A percentile compares a stretch with the other conserved stretches of the same genome.
phyloP scores from a whole-genome alignment of 2,329 filamentous ascomycete genomes.

The Phyllosticta capitalensis region DNA sequence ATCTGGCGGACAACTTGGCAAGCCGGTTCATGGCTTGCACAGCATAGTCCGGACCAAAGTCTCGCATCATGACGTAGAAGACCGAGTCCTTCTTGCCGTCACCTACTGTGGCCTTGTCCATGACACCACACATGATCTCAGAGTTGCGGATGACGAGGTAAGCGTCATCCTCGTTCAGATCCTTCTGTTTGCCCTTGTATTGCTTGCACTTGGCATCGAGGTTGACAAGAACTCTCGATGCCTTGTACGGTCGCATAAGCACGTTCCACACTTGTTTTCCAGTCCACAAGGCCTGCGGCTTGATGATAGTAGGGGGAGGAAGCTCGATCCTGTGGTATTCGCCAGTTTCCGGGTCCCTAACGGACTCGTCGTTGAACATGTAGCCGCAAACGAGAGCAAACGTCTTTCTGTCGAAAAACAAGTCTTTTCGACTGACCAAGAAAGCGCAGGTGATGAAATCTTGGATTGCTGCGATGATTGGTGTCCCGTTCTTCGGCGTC shows the following conservation, averaged over 20 bases:
- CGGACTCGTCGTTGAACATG: conserved; percentile 70
- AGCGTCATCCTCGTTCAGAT: conserved; percentile 63
- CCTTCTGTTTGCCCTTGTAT: conserved; percentile 65
- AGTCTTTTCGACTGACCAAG: conserved; percentile 81
- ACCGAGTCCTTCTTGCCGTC: conserved; percentile 96
- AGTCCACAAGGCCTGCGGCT: conserved; percentile 83
- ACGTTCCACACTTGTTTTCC: conserved; percentile 95
- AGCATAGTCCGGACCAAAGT: conserved; percentile 83
- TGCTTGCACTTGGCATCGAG: conserved; percentile 86
- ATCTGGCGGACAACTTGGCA: conserved; percentile 80
- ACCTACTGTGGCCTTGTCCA: conserved; percentile 98
- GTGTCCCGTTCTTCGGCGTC: conserved; percentile 94
- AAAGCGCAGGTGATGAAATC: conserved; percentile 98
- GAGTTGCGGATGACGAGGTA: conserved; percentile 94
- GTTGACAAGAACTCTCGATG: conserved; percentile 77
- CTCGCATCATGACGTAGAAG: conserved; percentile 92
- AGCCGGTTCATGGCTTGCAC: conserved; percentile 89
- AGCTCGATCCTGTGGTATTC: conserved; percentile 61
- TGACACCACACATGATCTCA: conserved; percentile 91
- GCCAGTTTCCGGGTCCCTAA: conserved; percentile 37
- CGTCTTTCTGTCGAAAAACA: conserved; percentile 78
- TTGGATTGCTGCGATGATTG: conserved; percentile 97
- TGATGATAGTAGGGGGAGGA: conserved; percentile 76
- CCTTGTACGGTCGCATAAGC: conserved; percentile 77
- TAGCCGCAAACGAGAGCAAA: conserved; percentile 88